Base-by-base conservation (phyloP, 2,329 filamentous ascomycete species). In the Hypoxylon sp. region DNA sequence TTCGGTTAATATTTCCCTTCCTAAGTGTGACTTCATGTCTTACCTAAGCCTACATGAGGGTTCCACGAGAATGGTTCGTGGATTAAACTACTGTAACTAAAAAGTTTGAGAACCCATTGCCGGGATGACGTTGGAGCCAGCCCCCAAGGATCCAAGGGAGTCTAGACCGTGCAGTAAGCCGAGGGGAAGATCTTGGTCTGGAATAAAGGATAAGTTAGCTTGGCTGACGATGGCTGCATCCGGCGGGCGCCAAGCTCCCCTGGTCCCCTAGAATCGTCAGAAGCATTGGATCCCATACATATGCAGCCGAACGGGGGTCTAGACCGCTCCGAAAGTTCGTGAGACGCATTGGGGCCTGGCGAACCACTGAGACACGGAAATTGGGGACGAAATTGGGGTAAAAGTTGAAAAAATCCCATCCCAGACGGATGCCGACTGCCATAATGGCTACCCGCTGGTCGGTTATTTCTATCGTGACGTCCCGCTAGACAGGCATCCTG, bases 321-420 rank as follows among this genome's bases (percentile, higher is more conserved):
- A 70, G 68, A 70, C 61, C 68, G 68, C 55, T 70, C 68, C 50
- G 65, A 68, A 65, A 11, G 48, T 56, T 70, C 68, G 61, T 65
- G 68, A 70, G 55, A 68, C 60, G 59, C 68, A 70, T 70, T 70
- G 65, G 55, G 53, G 59, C 59, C 65, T 51, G 55, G 61, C 58
- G 55, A 67, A 60, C 67, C 56, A 59, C 49, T 52, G 50, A 45
- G 45, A 58, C 46, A 38, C 51, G 63, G 59, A 64, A 67, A 69
- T 67, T 63, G 45, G 63, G 48, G 51, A 23, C 23, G 17, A 25
- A 38, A 53, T 68, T 69, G 63, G 67, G 63, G 63, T 66, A 69
- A 63, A 63, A 49, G 50, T 60, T 49, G 14, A 56, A 17, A 32
- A 58, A 34, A 59, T 53, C 59, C 38, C 64, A 50, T 55, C 43